These are phyloP conservation scores for Pachyrhizus erosus DNA, from an alignment of 306 rosid genomes.

Conservation along the genomic window DNA sequence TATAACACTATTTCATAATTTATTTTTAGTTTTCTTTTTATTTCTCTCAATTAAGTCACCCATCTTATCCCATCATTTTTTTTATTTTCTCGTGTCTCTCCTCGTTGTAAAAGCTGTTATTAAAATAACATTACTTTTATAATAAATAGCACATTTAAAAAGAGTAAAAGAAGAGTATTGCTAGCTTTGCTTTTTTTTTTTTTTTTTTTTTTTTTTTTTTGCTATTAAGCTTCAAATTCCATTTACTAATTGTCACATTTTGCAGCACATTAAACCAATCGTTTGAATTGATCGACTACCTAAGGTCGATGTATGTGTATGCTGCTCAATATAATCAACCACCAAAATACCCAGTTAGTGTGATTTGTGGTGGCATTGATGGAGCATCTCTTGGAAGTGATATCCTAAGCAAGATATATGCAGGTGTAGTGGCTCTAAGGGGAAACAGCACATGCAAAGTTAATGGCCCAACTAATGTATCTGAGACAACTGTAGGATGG, in stretches of 20 bases:
- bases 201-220: no score
- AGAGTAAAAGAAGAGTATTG: no score
- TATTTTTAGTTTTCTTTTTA: no score
- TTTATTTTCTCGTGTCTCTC: no score
- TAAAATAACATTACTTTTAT: no score
- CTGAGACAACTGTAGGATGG: conserved; percentile 65
- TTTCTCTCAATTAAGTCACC: not conserved
- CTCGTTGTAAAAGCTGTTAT: no score
- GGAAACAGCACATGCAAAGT: conserved; percentile 59
- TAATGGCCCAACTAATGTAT: conserved; percentile 42
- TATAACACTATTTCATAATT: no score
- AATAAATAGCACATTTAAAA: no score
- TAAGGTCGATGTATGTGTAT: not conserved
- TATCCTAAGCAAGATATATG: conserved; percentile 54
- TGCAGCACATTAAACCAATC: conserved; percentile 47
- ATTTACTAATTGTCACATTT: not conserved
- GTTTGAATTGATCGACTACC: conserved; percentile 46
- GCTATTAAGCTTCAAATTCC: not conserved
- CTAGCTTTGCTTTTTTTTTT: not conserved
- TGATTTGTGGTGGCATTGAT: conserved; percentile 67
- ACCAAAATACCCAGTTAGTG: conserved; percentile 57
- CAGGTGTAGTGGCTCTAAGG: conserved; percentile 55
- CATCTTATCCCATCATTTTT: not conserved
- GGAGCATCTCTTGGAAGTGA: conserved; percentile 44
- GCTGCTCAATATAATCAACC: conserved; percentile 74